A percentile compares a stretch with the other conserved stretches of the same genome.
Evolutionary conservation across 1,139 yeast species (phyloP).

Genomic region (Meyerozyma elateridarum): DNA sequence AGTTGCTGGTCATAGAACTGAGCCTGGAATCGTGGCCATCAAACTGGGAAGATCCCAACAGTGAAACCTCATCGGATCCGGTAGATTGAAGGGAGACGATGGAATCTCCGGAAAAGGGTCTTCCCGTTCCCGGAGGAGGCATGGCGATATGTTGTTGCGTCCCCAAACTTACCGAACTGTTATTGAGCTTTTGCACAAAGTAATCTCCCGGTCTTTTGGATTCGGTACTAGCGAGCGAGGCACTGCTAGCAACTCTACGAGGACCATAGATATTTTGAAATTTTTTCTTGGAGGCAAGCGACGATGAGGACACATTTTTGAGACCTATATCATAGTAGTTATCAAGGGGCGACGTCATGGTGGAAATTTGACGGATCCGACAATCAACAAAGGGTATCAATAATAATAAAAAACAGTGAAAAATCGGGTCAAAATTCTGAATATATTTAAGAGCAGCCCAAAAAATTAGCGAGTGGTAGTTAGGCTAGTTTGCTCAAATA

Average conservation of each 20-base stretch:
- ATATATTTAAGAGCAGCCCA: too few species aligned
- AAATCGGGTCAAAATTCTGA: not conserved
- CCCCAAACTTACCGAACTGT: conserved; percentile 10
- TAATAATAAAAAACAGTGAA: not conserved
- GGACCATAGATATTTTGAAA: conserved; percentile 11
- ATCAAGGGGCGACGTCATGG: conserved; percentile 8
- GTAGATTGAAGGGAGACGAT: conserved; percentile 31
- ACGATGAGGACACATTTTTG: conserved; percentile 3
- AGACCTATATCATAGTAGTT: conserved; percentile 30
- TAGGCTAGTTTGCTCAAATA: too few species aligned
- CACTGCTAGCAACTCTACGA: conserved; percentile 25
- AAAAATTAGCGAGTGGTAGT: too few species aligned
- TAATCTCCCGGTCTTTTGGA: conserved; percentile 41
- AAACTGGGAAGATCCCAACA: conserved; percentile 33
- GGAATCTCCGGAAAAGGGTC: conserved; percentile 37
- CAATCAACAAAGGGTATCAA: too few species aligned
- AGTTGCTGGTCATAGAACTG: conserved; percentile 35
- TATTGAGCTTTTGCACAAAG: conserved; percentile 30
- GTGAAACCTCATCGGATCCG: conserved; percentile 32
- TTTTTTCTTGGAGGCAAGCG: conserved; percentile 6
- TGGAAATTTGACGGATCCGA: not conserved
- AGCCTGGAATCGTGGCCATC: conserved; percentile 34
- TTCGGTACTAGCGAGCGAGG: conserved; percentile 22
- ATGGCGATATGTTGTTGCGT: conserved; percentile 5
- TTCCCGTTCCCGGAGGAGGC: too few species aligned